These are phyloP conservation scores for Shiraia sp. DNA, from an alignment of 2,329 filamentous ascomycete species.

Conservation along the genomic window DNA sequence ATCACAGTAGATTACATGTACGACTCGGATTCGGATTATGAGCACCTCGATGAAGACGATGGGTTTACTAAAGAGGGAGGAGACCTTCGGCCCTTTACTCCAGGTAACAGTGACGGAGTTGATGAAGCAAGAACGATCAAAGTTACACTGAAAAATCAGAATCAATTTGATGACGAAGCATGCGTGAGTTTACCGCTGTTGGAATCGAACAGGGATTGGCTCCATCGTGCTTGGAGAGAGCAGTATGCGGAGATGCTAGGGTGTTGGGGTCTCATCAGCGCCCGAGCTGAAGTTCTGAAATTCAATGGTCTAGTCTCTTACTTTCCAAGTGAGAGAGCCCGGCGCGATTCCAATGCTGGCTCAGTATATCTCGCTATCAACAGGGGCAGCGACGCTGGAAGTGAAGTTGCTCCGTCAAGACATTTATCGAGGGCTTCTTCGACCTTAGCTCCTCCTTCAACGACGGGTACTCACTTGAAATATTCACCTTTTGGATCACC, in stretches of 20 bases:
- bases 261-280: constrained; percentile 60
- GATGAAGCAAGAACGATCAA: constrained; percentile 43
- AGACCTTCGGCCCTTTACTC: constrained; percentile 21
- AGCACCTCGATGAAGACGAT: constrained; percentile 18
- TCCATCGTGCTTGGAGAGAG: constrained; percentile 58
- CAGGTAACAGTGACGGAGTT: constrained; percentile 12
- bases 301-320: constrained; percentile 52
- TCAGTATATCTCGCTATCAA: constrained; percentile 31
- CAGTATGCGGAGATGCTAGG: constrained; percentile 63
- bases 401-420: constrained; percentile 12
- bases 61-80: constrained; percentile 16
- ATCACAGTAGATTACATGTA: constrained; percentile 33
- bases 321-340: constrained; percentile 25
- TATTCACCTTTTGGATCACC: constrained; percentile 32
- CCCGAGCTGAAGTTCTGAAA: constrained; percentile 62
- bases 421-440: constrained; percentile 29
- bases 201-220: constrained; percentile 51
- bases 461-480: constrained; percentile 14
- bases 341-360: constrained; percentile 30
- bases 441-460: constrained; percentile 28
- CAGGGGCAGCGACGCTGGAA: constrained; percentile 12
- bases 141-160: constrained; percentile 60
- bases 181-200: constrained; percentile 53
- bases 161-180: constrained; percentile 59
- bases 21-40: constrained; percentile 41